Evolutionary conservation across 2,329 filamentous ascomycete species (phyloP), one percentile per base, ranked within the genome.

Genomic region (Neofusicoccum cordaticola): DNA sequence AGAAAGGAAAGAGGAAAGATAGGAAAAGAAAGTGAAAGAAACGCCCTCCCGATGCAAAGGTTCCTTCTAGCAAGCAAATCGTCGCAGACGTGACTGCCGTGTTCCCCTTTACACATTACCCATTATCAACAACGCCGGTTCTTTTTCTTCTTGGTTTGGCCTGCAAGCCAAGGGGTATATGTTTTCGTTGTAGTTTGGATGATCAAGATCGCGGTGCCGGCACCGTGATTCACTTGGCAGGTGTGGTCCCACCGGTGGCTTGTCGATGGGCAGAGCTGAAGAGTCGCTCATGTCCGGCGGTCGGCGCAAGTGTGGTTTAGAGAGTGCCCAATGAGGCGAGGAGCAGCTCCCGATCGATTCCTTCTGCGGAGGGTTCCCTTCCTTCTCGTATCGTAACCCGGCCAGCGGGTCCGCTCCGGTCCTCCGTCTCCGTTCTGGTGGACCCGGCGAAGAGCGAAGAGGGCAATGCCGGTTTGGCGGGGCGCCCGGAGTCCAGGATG

Each of bases 41-140:
- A 60, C 56, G 56, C 56, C 56, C 42, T 19, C 42, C 56, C 56
- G 11, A 60, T 60, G 56, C 56, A 60, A 60, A 60, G 56, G 56
- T 47, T 60, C 50, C 56, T 60, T 60, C 31, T 47, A 60, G 56
- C 56, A 60, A 47, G 27, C 42, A 22, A 37, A 39, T 60, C 56
- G 56, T 60, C 56, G 41, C 56, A 60, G 56, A 60, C 56, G 56
- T 60, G 56, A 60, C 31, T 60, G 56, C 56, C 56, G 27, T 60
- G 27, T 37, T 60, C 56, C 56, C 56, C 56, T 60, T 47, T 47
- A 60, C 56, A 60, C 56, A 60, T 60, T 60, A 60, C 13, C 41
- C 41, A 45, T 60, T 47, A 45, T 27, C 42, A 37, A 60, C 35
- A 60, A 60, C 56, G 56, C 56, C 56, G n/a, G 22, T 22, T 47